phyloP scores from a whole-genome alignment of 2,329 filamentous ascomycete species.

The Fusarium tjaetaba region DNA sequence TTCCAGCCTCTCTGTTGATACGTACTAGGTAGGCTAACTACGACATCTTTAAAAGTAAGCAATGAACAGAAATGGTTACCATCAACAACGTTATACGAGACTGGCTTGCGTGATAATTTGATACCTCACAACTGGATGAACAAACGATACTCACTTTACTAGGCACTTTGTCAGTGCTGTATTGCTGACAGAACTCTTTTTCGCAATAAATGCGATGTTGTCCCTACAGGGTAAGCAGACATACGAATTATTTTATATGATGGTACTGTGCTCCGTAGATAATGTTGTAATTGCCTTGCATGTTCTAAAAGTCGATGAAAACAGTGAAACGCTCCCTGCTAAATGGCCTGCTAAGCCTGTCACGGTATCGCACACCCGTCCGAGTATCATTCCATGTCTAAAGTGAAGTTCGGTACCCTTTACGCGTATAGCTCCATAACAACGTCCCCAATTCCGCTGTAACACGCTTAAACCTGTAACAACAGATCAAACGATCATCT shows the following conservation, averaged over 20 bases:
- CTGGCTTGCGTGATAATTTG: background rate
- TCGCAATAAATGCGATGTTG: background rate
- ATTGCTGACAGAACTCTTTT: background rate
- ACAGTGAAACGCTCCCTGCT: background rate
- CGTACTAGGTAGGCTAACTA: background rate
- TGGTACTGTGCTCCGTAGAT: background rate
- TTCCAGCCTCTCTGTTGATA: too few species aligned
- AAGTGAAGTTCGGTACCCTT: too few species aligned
- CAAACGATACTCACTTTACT: background rate
- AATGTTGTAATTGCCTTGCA: too few species aligned
- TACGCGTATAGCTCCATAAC: background rate
- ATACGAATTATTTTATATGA: background rate
- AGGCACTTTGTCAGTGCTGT: background rate
- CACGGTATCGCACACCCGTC: rapidly evolving
- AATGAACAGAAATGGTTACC: background rate
- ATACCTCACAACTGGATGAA: background rate
- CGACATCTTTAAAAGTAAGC: rapidly evolving
- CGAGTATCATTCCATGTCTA: rapidly evolving
- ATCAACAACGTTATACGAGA: background rate
- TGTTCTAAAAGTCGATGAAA: background rate
- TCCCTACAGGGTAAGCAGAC: background rate
- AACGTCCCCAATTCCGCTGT: background rate
- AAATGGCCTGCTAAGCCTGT: rapidly evolving
- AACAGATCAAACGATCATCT: background rate
- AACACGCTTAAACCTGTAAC: background rate